phyloP scores from a whole-genome alignment of 768 basidiomycete genomes.

The Suillus discolor region DNA sequence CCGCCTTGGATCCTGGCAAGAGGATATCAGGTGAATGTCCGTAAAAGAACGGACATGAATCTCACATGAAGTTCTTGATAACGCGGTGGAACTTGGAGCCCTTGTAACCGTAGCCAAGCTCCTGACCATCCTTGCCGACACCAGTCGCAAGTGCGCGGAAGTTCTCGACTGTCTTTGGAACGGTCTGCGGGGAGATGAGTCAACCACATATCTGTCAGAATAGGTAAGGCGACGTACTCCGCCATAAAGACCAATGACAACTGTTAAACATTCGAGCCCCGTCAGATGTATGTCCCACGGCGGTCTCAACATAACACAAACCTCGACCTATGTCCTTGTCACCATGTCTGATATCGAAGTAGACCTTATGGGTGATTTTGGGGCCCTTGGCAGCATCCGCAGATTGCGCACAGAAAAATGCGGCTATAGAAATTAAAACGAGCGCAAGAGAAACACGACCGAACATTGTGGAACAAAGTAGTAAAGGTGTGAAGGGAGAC shows the following conservation, averaged over 20 bases:
- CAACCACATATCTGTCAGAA: background rate
- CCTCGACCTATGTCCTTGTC: conserved; percentile 83
- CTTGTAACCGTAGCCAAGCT: conserved; percentile 89
- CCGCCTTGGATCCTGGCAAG: conserved; percentile 89
- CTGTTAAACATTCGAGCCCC: conserved; percentile 38
- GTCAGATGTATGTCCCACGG: background rate
- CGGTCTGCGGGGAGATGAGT: conserved; percentile 55
- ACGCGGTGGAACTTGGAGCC: conserved; percentile 97
- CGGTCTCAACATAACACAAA: conserved; percentile 36
- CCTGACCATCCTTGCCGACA: conserved; percentile 61
- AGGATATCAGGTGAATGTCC: conserved; percentile 1
- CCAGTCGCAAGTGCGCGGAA: conserved; percentile 93
- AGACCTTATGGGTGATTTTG: conserved; percentile 89
- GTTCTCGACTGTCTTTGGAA: conserved; percentile 97
- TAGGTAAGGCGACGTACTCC: conserved; percentile 51
- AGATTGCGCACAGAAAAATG: conserved; percentile 70
- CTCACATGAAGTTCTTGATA: conserved; percentile 90
- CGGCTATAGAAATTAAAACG: conserved; percentile 61
- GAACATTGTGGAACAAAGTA: conserved; percentile 43
- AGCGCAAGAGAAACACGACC: conserved; percentile 63
- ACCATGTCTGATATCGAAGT: conserved; percentile 94
- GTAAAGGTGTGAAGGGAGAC: conserved; percentile 24
- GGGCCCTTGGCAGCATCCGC: conserved; percentile 87
- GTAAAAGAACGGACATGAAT: conserved; percentile 3
- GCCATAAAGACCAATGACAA: conserved; percentile 88